phyloP scores from a whole-genome alignment of 148 eudicot species.

The Salicornia ramosissima region DNA sequence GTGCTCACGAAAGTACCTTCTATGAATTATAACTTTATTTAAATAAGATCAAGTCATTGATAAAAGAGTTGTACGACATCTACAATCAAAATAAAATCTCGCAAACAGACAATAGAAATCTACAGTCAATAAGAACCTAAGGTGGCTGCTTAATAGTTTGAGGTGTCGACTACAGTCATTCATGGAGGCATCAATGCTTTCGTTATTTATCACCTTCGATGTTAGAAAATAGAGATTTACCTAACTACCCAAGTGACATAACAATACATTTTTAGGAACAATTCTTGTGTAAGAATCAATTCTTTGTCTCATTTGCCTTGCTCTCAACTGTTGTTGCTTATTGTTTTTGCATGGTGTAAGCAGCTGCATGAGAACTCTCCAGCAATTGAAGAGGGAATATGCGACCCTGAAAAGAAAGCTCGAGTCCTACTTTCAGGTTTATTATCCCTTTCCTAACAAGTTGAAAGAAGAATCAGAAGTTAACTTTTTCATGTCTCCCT shows the following conservation, averaged over 20 bases:
- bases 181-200: not conserved
- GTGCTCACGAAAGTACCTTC: too few species aligned
- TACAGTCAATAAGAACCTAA: too few species aligned
- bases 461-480: too few species aligned
- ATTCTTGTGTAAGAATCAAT: not conserved
- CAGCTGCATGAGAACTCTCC: constrained; percentile 79
- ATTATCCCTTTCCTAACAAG: too few species aligned
- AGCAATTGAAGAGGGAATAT: constrained; percentile 76
- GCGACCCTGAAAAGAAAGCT: constrained; percentile 65
- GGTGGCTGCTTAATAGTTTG: not conserved
- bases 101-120: too few species aligned
- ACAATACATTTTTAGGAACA: not conserved
- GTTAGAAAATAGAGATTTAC: too few species aligned
- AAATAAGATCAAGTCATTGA: too few species aligned
- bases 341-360: constrained; percentile 17
- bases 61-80: too few species aligned
- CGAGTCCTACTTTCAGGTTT: constrained; percentile 84
- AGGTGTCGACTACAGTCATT: not conserved
- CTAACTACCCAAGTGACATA: not conserved
- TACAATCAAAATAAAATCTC: too few species aligned
- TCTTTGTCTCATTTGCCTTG: not conserved
- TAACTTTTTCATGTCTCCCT: constrained; percentile 10
- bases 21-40: too few species aligned
- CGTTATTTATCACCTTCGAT: not conserved
- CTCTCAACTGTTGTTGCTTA: constrained; percentile 10